A percentile compares a stretch with the other conserved stretches of the same genome.
Evolutionary conservation across 2,329 filamentous ascomycete species (phyloP).

Genomic region (Didymella arachidicola): DNA sequence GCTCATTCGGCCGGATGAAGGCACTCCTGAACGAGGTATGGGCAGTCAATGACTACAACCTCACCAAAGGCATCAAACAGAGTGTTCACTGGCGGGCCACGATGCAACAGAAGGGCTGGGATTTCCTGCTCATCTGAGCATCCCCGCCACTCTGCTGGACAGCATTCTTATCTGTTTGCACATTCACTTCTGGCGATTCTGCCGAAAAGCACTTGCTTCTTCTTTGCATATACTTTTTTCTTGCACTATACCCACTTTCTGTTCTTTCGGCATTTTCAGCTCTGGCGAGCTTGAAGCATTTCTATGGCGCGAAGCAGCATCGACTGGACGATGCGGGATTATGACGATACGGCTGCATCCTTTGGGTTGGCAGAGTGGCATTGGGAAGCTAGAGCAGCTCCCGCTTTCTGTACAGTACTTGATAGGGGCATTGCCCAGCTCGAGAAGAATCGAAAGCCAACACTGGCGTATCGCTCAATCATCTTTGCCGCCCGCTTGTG

Average conservation of each 20-base stretch:
- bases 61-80: constrained; percentile 59
- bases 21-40: constrained; percentile 84
- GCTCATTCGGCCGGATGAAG: constrained; percentile 84
- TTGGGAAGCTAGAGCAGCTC: constrained; percentile 49
- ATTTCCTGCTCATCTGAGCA: constrained; percentile 83
- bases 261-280: constrained; percentile 47
- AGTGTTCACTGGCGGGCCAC: constrained; percentile 94
- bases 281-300: constrained; percentile 31
- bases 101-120: constrained; percentile 91
- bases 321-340: constrained; percentile 18
- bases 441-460: constrained; percentile 34
- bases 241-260: constrained; percentile 51
- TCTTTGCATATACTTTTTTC: constrained; percentile 49
- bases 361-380: constrained; percentile 25
- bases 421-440: constrained; percentile 29
- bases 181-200: constrained; percentile 20
- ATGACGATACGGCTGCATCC: constrained; percentile 18
- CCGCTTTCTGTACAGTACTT: constrained; percentile 43
- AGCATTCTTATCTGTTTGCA: constrained; percentile 49
- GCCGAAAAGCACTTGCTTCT: constrained; percentile 40
- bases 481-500: constrained; percentile 13
- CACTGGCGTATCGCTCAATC: constrained; percentile 38
- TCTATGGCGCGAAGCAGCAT: constrained; percentile 30
- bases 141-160: constrained; percentile 41
- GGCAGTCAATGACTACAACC: constrained; percentile 72